Conservation (phyloP, 192 early-diverging fungal genomes). For the Gonapodya prolifera region DNA sequence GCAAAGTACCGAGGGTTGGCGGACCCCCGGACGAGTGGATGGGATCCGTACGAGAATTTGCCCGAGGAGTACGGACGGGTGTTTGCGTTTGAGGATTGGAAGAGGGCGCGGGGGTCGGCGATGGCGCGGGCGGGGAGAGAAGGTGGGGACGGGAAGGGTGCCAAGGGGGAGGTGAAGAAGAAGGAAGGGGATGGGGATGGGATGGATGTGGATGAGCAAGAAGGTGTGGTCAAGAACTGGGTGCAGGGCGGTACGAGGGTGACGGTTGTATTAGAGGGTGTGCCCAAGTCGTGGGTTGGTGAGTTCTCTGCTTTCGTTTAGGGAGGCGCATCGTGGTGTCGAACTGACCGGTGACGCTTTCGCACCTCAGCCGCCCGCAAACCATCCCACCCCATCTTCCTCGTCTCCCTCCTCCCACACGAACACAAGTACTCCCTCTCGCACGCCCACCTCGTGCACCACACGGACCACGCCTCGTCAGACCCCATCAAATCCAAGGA, state of each 20-base stretch:
- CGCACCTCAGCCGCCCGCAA: no score
- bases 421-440: conserved; percentile 90
- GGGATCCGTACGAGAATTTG: conserved; percentile 98
- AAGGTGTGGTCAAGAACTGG: no score
- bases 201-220: not conserved
- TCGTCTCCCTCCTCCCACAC: conserved; percentile 69
- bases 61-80: conserved; percentile 91
- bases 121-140: conserved; percentile 29
- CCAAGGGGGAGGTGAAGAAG: conserved; percentile 61
- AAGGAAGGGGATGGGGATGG: conserved; percentile 44
- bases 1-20: conserved; percentile 90
- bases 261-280: no score
- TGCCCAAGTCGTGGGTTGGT: no score
- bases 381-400: conserved; percentile 21
- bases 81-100: conserved; percentile 90
- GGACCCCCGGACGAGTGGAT: conserved; percentile 86
- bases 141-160: conserved; percentile 51
- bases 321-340: no score
- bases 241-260: no score
- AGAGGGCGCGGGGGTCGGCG: conserved; percentile 64
- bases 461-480: conserved; percentile 54
- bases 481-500: conserved; percentile 88
- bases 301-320: no score
- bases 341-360: no score
- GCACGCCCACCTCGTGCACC: conserved; percentile 65